phyloP scores from a whole-genome alignment of 2,329 filamentous ascomycete species.

The Phaeophleospora eucalypticola region DNA sequence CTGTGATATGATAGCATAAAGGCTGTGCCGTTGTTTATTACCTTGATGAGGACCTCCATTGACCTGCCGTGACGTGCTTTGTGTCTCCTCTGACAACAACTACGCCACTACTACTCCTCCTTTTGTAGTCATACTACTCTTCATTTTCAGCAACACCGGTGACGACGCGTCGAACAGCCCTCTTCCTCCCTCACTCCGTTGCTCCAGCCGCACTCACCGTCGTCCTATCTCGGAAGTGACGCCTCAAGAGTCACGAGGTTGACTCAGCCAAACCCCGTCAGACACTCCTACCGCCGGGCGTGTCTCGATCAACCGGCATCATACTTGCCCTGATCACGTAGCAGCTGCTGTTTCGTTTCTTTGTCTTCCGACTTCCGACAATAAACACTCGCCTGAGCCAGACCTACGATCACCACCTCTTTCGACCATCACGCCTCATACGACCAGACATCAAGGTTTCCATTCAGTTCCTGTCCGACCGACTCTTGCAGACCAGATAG shows the following conservation, averaged over 20 bases:
- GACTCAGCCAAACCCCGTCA: neutral
- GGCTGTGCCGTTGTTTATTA: slow-evolving; percentile 2
- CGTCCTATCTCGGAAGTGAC: neutral
- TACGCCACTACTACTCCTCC: slow-evolving; percentile 11
- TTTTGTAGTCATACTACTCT: neutral
- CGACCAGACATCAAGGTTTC: slow-evolving; percentile 21
- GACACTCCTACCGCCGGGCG: neutral
- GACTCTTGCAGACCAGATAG: slow-evolving; percentile 2
- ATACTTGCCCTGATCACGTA: slow-evolving; percentile 7
- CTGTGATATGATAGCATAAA: slow-evolving; percentile 14
- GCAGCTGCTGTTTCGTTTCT: slow-evolving; percentile 15
- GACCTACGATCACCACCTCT: slow-evolving; percentile 5
- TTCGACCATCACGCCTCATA: slow-evolving; percentile 5
- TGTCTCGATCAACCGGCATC: neutral
- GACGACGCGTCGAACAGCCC: neutral
- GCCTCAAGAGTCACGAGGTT: neutral
- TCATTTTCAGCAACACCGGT: neutral
- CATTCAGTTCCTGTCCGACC: slow-evolving; percentile 12
- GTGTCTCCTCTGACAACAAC: slow-evolving; percentile 12
- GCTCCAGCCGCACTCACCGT: neutral
- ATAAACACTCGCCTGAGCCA: slow-evolving; percentile 5
- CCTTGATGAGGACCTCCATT: neutral
- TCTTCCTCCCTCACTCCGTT: no score
- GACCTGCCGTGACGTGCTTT: slow-evolving; percentile 17
- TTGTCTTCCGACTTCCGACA: slow-evolving; percentile 11